These are phyloP conservation scores for Pontederia paniculata DNA, from an alignment of 176 grass and related monocot species.

Conservation along the genomic window DNA sequence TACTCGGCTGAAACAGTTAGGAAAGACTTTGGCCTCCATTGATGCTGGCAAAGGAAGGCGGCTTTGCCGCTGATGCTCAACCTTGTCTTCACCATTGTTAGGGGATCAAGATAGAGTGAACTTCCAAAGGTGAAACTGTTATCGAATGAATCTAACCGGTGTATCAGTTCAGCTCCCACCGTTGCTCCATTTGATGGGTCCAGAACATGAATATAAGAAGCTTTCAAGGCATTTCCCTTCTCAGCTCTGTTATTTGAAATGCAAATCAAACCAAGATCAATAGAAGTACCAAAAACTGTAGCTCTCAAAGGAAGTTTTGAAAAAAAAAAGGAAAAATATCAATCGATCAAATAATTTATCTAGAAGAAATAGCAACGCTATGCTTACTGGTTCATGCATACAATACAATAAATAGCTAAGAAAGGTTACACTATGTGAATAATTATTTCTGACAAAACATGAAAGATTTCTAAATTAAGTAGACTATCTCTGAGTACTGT, in stretches of 20 bases:
- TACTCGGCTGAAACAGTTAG: conserved; percentile 64
- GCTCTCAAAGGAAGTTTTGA: conserved; percentile 25
- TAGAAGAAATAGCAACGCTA: no score
- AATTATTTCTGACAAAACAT: no score
- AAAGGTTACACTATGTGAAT: no score
- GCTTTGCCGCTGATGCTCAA: conserved; percentile 49
- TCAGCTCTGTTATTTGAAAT: conserved; percentile 37
- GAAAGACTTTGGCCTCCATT: conserved; percentile 64
- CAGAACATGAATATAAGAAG: conserved; percentile 65
- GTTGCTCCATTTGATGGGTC: conserved; percentile 37
- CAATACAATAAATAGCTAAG: no score
- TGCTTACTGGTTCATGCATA: no score
- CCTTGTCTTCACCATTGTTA: conserved; percentile 51
- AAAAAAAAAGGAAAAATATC: not conserved
- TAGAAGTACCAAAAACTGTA: not conserved
- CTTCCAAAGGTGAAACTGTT: conserved; percentile 66
- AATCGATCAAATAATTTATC: no score
- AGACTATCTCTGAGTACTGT: no score
- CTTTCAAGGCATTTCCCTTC: conserved; percentile 73
- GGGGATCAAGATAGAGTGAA: conserved; percentile 35
- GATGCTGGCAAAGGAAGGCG: conserved; percentile 52
- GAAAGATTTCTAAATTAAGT: no score
- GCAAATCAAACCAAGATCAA: conserved; percentile 3
- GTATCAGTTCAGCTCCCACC: conserved; percentile 56
- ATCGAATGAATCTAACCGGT: conserved; percentile 61